Evolutionary conservation across 352 stramenopile species (phyloP).

Genomic region (Plasmopara viticola): DNA sequence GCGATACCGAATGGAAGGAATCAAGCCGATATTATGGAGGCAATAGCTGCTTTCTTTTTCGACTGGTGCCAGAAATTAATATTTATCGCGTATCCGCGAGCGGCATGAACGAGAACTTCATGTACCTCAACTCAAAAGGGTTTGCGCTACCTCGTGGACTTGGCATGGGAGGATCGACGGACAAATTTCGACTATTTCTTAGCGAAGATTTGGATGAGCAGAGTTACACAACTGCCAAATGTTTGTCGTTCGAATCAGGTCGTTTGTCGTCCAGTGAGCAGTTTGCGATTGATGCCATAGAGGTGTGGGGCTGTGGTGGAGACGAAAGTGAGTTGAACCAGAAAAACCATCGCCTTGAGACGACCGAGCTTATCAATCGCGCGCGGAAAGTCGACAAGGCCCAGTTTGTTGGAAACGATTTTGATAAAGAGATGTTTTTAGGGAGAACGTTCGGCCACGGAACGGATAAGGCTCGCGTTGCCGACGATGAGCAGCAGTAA

Average conservation of each 20-base stretch:
- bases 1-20: constrained; percentile 81
- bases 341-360: constrained; percentile 65
- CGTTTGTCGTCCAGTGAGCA: constrained; percentile 47
- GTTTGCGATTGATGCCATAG: constrained; percentile 61
- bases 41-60: constrained; percentile 79
- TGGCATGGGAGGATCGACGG: constrained; percentile 70
- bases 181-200: constrained; percentile 70
- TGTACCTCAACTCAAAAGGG: constrained; percentile 86
- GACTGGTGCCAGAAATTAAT: constrained; percentile 49
- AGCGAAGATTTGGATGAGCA: constrained; percentile 81
- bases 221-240: constrained; percentile 73
- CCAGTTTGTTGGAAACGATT: constrained; percentile 75
- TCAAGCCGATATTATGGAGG: constrained; percentile 74
- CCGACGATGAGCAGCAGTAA: constrained; percentile 54
- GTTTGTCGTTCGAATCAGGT: constrained; percentile 65
- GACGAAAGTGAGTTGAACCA: constrained; percentile 47
- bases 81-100: constrained; percentile 51
- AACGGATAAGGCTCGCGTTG: constrained; percentile 50
- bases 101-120: constrained; percentile 57
- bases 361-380: constrained; percentile 74
- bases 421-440: constrained; percentile 80
- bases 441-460: constrained; percentile 75
- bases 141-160: constrained; percentile 65
- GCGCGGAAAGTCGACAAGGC: constrained; percentile 84
- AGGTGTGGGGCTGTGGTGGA: constrained; percentile 77